phyloP scores from a whole-genome alignment of 2,329 filamentous ascomycete species.

The Pyrenophora graminea region DNA sequence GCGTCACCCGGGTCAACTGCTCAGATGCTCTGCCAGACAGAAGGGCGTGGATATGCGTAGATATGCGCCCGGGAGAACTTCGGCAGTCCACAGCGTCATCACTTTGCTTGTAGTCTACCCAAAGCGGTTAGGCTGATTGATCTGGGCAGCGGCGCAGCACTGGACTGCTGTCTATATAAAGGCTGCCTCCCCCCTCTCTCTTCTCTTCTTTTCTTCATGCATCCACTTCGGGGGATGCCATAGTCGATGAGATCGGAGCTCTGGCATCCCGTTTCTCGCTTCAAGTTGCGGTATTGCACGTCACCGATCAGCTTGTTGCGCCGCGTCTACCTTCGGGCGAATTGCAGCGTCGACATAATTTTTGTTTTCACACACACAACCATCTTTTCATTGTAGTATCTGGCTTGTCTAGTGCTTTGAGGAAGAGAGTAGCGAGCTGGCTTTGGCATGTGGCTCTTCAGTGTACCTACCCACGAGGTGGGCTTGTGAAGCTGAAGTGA shows the following conservation, averaged over 20 bases:
- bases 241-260: neutral
- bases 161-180: neutral
- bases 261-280: neutral
- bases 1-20: too few relatives aligned
- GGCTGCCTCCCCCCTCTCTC: neutral
- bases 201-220: neutral
- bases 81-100: too few relatives aligned
- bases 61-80: too few relatives aligned
- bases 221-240: neutral
- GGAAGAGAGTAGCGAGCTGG: neutral
- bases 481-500: too few relatives aligned
- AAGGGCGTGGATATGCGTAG: too few relatives aligned
- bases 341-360: neutral
- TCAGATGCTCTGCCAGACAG: too few relatives aligned
- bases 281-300: neutral
- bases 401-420: neutral
- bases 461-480: too few relatives aligned
- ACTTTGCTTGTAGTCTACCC: too few relatives aligned
- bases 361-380: neutral
- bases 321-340: neutral
- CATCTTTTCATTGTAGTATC: neutral
- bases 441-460: neutral
- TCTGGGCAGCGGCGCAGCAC: too few relatives aligned
- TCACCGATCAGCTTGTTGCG: neutral
- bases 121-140: too few relatives aligned